Percentiles rank a stretch among this genome's conserved stretches.
These are phyloP conservation scores for Zopfia rhizophila DNA, from an alignment of 2,329 filamentous ascomycete genomes.

Conservation along the genomic window DNA sequence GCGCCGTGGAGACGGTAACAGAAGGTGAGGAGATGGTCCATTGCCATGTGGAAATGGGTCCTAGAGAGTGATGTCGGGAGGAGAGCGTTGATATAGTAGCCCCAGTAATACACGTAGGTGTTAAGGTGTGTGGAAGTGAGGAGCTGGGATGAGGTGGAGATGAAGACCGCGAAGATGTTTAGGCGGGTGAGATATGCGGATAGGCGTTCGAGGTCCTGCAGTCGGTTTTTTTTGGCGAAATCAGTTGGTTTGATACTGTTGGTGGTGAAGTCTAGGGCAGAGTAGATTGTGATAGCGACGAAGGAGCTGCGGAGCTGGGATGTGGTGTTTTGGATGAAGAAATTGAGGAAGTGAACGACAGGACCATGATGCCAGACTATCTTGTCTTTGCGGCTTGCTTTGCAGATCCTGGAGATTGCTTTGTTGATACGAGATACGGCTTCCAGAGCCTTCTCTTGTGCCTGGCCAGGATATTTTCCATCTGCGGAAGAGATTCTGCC, in stretches of 20 bases:
- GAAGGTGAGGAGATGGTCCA: constrained; percentile 43
- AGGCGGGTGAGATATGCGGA: constrained; percentile 36
- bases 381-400: constrained; percentile 23
- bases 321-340: constrained; percentile 42
- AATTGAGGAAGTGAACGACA: constrained; percentile 36
- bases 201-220: constrained; percentile 33
- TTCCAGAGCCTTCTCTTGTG: constrained; percentile 16
- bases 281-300: constrained; percentile 36
- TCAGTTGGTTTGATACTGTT: constrained; percentile 31
- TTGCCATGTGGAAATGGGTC: constrained; percentile 35
- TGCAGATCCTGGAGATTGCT: constrained; percentile 32
- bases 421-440: constrained; percentile 37
- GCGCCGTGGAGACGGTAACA: constrained; percentile 39
- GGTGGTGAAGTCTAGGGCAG: constrained; percentile 29
- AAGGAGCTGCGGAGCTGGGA: constrained; percentile 32
- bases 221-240: constrained; percentile 32
- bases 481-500: constrained; percentile 3
- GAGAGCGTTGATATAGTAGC: constrained; percentile 43
- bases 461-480: constrained; percentile 2
- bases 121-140: constrained; percentile 33
- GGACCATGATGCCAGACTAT: constrained; percentile 49
- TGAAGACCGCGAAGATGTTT: constrained; percentile 38
- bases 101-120: constrained; percentile 45
- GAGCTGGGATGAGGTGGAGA: constrained; percentile 36
- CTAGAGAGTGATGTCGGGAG: constrained; percentile 30